Percentiles rank a stretch among this genome's conserved stretches.
Conservation (phyloP, 805 yeast genomes). For the Kockiozyma suomiensis region DNA sequence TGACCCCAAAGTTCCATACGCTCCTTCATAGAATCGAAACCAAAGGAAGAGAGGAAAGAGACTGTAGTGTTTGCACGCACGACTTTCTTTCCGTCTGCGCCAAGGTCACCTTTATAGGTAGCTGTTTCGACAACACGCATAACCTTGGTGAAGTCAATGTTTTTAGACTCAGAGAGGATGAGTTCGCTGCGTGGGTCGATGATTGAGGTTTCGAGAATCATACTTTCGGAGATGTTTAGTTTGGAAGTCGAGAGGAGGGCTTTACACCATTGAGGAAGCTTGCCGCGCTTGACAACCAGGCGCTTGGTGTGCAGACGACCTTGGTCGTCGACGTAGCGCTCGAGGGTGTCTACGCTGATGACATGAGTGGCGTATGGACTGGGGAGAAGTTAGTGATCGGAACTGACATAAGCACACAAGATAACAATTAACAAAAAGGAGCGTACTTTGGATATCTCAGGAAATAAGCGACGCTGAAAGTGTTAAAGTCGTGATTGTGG, state of each 20-base stretch:
- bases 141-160: conserved; percentile 79
- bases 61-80: conserved; percentile 42
- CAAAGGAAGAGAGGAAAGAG: conserved; percentile 52
- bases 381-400: conserved; percentile 1
- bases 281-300: conserved; percentile 74
- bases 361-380: conserved; percentile 88
- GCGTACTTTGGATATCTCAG: conserved; percentile 33
- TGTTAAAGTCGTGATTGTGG: conserved; percentile 32
- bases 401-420: background rate
- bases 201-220: conserved; percentile 78
- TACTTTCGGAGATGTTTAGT: conserved; percentile 59
- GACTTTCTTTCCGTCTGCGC: conserved; percentile 51
- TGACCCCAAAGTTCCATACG: conserved; percentile 84
- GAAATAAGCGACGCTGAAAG: conserved; percentile 30
- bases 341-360: conserved; percentile 75
- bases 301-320: conserved; percentile 75
- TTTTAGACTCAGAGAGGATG: conserved; percentile 73
- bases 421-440: background rate
- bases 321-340: conserved; percentile 56
- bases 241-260: conserved; percentile 62
- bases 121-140: conserved; percentile 79
- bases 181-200: conserved; percentile 62
- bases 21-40: conserved; percentile 61
- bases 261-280: conserved; percentile 75
- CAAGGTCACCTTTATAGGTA: conserved; percentile 47